phyloP scores from a whole-genome alignment of 768 basidiomycete genomes.

The Sarcomyxa edulis region DNA sequence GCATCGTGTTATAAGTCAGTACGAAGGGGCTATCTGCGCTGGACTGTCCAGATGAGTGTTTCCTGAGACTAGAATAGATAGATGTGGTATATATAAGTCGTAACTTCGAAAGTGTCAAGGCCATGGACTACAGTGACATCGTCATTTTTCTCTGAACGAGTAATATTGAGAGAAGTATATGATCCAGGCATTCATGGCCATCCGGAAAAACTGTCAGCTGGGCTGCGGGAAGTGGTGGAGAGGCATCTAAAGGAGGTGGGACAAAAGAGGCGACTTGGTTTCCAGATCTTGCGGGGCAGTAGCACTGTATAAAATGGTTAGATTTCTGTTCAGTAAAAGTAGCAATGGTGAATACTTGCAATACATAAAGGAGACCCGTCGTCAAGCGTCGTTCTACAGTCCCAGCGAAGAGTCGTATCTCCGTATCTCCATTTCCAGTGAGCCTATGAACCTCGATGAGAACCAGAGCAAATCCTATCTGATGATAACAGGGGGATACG shows the following conservation, averaged over 20 bases:
- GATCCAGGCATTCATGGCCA: constrained; percentile 38
- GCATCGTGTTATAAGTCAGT: too few species aligned
- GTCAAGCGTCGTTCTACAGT: constrained; percentile 36
- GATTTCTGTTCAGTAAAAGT: constrained; percentile 2
- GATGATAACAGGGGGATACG: constrained; percentile 7
- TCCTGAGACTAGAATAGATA: too few species aligned
- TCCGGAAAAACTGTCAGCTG: constrained; percentile 40
- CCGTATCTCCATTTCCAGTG: constrained; percentile 36
- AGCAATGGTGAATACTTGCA: constrained; percentile 19
- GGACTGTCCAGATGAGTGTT: too few species aligned
- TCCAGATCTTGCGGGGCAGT: constrained; percentile 16
- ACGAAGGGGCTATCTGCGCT: too few species aligned
- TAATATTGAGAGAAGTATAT: constrained; percentile 38
- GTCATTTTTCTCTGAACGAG: constrained; percentile 36
- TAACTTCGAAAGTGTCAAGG: too few species aligned
- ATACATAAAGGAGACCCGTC: constrained; percentile 46
- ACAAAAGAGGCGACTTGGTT: constrained; percentile 40
- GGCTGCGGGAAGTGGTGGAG: constrained; percentile 41
- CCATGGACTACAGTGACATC: background rate
- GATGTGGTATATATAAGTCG: too few species aligned
- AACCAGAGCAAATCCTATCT: background rate
- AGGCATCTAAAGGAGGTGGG: constrained; percentile 39
- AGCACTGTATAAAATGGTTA: constrained; percentile 20
- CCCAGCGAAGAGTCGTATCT: constrained; percentile 36
- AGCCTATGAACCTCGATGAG: constrained; percentile 16